Evolutionary conservation across 345 rosid species (phyloP).

Genomic region (Jatropha curcas): DNA sequence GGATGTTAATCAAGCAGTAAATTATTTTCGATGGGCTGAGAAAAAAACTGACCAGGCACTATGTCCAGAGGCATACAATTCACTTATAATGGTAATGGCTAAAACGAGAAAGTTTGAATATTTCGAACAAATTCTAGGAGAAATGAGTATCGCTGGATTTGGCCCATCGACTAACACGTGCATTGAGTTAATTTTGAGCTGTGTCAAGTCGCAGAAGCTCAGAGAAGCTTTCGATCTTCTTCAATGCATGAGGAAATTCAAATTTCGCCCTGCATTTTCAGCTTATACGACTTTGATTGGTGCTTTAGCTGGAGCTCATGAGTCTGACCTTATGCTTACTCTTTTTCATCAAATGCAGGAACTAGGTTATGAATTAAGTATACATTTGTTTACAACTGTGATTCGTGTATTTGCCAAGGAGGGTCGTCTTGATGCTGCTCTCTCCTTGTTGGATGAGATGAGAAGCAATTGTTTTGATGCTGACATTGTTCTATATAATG

Average conservation of each 20-base stretch:
- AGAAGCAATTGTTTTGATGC: slow-evolving; percentile 72
- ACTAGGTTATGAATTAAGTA: slow-evolving; percentile 82
- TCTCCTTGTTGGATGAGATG: slow-evolving; percentile 88
- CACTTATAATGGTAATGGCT: slow-evolving; percentile 74
- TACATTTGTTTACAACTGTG: slow-evolving; percentile 82
- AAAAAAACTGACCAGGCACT: slow-evolving; percentile 52
- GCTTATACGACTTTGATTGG: slow-evolving; percentile 92
- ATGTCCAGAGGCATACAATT: slow-evolving; percentile 77
- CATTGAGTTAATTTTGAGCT: slow-evolving; percentile 59
- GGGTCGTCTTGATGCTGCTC: slow-evolving; percentile 80
- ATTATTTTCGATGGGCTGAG: slow-evolving; percentile 78
- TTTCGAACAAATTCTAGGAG: slow-evolving; percentile 72
- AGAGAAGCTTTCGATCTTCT: slow-evolving; percentile 74
- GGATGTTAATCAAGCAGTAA: slow-evolving; percentile 59
- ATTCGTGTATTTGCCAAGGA: slow-evolving; percentile 80
- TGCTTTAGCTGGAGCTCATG: slow-evolving; percentile 58
- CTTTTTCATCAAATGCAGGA: slow-evolving; percentile 96
- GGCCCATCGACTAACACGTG: slow-evolving; percentile 57
- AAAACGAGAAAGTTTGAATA: slow-evolving; percentile 49
- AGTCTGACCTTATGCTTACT: slow-evolving; percentile 68
- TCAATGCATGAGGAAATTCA: slow-evolving; percentile 86
- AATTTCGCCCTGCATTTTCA: slow-evolving; percentile 86
- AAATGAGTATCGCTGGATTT: slow-evolving; percentile 87
- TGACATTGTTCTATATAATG: slow-evolving; percentile 88
- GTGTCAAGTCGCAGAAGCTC: slow-evolving; percentile 59